Percentiles rank a stretch among this genome's conserved stretches.
Evolutionary conservation across 1,139 yeast genomes (phyloP).

Genomic region (Entelexis sorbosivorans): DNA sequence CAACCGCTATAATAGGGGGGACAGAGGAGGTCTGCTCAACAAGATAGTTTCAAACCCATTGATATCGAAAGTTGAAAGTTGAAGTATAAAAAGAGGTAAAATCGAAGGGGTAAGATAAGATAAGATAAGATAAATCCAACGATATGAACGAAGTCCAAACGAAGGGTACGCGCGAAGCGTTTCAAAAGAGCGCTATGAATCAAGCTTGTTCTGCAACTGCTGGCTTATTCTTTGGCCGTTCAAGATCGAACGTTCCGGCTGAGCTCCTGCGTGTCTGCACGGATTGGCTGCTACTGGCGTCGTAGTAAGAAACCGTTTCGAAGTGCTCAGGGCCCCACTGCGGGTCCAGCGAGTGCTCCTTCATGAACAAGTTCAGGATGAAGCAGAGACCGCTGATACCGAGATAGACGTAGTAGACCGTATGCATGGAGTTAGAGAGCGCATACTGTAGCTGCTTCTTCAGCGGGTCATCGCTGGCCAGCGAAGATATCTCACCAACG

Average conservation of each 20-base stretch:
- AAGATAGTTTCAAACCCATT: no score
- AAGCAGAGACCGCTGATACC: conserved; percentile 24
- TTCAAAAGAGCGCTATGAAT: neutral
- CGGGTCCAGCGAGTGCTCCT: conserved; percentile 25
- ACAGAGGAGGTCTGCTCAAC: no score
- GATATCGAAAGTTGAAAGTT: neutral
- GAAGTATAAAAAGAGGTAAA: neutral
- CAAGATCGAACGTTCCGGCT: neutral
- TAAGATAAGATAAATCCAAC: neutral
- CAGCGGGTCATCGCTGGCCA: conserved; percentile 18
- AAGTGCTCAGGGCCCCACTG: neutral
- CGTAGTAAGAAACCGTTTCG: neutral
- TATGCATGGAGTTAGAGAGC: conserved; percentile 21
- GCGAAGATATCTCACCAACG: conserved; percentile 16
- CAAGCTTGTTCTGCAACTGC: neutral
- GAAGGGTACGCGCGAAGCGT: neutral
- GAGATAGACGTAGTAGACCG: conserved; percentile 23
- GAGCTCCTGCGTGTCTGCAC: neutral
- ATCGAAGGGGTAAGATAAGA: neutral
- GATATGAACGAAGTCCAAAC: neutral
- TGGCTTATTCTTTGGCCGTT: neutral
- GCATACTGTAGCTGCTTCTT: conserved; percentile 18
- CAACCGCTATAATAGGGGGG: no score
- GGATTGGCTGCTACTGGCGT: neutral
- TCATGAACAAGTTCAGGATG: conserved; percentile 21